phyloP scores from a whole-genome alignment of 1,284 basidiomycete genomes.

The Boletellus sp. region DNA sequence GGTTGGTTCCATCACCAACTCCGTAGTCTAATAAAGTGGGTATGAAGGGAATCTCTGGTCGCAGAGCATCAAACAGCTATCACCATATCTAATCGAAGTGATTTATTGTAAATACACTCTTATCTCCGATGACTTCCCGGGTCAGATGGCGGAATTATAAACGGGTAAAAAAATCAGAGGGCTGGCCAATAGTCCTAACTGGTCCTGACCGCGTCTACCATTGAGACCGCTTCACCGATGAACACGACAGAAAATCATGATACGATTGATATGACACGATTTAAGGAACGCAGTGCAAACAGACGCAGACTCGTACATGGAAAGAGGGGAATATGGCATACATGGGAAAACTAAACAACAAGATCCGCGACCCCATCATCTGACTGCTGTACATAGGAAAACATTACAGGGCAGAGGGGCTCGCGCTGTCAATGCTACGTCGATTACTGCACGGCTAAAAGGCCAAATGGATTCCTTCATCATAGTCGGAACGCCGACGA shows the following conservation, averaged over 20 bases:
- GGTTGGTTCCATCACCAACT: background rate
- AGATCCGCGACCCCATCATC: background rate
- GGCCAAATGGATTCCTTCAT: slow-evolving; percentile 45
- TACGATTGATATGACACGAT: too few species aligned
- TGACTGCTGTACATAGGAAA: background rate
- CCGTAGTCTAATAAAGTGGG: background rate
- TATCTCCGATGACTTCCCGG: background rate
- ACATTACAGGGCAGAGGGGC: slow-evolving; percentile 4
- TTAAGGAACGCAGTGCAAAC: slow-evolving; percentile 14
- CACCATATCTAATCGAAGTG: too few species aligned
- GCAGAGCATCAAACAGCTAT: too few species aligned
- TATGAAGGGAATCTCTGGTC: too few species aligned
- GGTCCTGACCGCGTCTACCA: too few species aligned
- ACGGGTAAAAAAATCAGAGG: slow-evolving; percentile 2
- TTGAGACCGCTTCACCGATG: too few species aligned
- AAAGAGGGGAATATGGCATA: background rate
- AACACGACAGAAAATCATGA: too few species aligned
- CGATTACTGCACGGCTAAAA: slow-evolving; percentile 36
- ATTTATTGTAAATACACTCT: too few species aligned
- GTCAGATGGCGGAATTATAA: background rate
- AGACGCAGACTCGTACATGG: background rate
- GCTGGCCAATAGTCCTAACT: too few species aligned
- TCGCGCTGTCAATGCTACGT: too few species aligned
- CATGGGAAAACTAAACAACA: background rate
- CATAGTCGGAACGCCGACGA: slow-evolving; percentile 33